Conservation (phyloP, 2,329 filamentous ascomycete species). For the Delphinella strobiligena region DNA sequence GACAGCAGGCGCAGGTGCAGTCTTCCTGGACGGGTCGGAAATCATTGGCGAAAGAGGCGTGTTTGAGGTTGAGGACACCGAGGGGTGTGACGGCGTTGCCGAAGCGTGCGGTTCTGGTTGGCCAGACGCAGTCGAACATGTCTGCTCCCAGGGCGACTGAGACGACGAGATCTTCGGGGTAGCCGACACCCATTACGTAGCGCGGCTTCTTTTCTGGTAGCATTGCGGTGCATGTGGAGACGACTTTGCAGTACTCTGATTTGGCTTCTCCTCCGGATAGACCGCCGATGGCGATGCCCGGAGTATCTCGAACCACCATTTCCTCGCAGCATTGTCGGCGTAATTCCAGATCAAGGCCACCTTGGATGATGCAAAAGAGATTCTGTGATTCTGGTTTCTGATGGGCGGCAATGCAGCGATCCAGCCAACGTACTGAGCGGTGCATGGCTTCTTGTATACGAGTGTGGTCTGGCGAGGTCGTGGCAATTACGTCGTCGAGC, state of each 20-base stretch:
- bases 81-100: slow-evolving; percentile 78
- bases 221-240: slow-evolving; percentile 70
- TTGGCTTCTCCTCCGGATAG: slow-evolving; percentile 93
- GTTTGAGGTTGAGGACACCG: slow-evolving; percentile 76
- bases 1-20: slow-evolving; percentile 72
- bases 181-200: slow-evolving; percentile 97
- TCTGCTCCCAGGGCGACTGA: slow-evolving; percentile 89
- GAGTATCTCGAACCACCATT: slow-evolving; percentile 85
- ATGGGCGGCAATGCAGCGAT: slow-evolving; percentile 86
- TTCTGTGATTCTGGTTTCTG: slow-evolving; percentile 74
- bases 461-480: slow-evolving; percentile 76
- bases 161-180: slow-evolving; percentile 90
- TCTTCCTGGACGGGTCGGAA: slow-evolving; percentile 73
- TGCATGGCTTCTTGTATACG: slow-evolving; percentile 94
- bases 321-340: slow-evolving; percentile 68
- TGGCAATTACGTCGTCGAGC: slow-evolving; percentile 93
- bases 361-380: slow-evolving; percentile 97
- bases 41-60: slow-evolving; percentile 63
- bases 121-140: slow-evolving; percentile 99
- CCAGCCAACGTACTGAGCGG: slow-evolving; percentile 87
- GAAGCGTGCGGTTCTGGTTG: slow-evolving; percentile 87
- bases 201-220: slow-evolving; percentile 87
- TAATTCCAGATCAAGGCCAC: slow-evolving; percentile 80
- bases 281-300: slow-evolving; percentile 92
- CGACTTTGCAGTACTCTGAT: slow-evolving; percentile 73